Conservation (phyloP, 345 rosid species). For the Toxicodendron radicans region DNA sequence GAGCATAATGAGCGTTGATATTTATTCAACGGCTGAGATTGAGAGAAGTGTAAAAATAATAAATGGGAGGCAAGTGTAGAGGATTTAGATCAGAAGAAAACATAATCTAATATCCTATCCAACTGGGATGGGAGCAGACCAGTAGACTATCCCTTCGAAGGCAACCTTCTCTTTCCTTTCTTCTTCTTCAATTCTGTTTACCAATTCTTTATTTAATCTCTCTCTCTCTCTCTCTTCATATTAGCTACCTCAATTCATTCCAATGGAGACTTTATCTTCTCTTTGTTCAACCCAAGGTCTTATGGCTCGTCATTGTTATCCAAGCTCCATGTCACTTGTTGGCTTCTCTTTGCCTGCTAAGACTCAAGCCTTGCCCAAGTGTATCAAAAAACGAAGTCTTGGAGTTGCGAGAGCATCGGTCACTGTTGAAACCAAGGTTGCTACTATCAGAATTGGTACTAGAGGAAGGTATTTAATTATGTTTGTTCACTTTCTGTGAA, state of each 20-base stretch:
- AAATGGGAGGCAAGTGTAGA: no score
- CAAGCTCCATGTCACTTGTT: conserved; percentile 50
- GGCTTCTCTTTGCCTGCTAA: conserved; percentile 48
- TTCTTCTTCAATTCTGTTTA: background rate
- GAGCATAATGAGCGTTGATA: no score
- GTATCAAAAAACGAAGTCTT: conserved; percentile 26
- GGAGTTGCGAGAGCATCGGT: conserved; percentile 58
- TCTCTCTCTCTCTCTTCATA: background rate
- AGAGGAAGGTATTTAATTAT: conserved; percentile 68
- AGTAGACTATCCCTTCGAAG: conserved; percentile 10
- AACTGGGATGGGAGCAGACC: background rate
- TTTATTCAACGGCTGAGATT: no score
- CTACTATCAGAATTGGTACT: conserved; percentile 82
- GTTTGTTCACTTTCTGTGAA: background rate
- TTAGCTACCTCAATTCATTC: background rate
- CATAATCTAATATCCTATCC: conserved; percentile 17
- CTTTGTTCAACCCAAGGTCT: conserved; percentile 20
- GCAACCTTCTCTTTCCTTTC: background rate
- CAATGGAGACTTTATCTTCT: conserved; percentile 40
- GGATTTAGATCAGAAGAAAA: no score
- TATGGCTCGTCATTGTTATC: conserved; percentile 21
- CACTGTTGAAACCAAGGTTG: conserved; percentile 66
- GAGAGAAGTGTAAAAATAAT: no score
- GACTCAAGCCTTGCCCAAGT: conserved; percentile 38
- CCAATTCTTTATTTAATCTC: background rate